Base-by-base conservation (phyloP, 2,329 filamentous ascomycete genomes). In the Fusarium annulatum region DNA sequence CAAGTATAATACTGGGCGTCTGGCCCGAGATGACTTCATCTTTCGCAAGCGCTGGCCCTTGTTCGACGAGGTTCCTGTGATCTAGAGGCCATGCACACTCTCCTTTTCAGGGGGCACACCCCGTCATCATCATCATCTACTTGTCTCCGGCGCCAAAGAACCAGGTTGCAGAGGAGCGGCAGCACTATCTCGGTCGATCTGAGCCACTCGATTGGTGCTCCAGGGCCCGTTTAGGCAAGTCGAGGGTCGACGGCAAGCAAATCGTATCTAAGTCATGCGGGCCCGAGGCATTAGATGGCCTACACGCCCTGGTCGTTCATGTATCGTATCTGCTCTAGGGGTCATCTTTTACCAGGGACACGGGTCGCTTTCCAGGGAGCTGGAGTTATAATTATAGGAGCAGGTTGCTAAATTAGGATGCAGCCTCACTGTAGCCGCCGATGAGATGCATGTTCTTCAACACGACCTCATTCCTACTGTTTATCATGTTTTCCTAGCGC, bases 361-460 rank as follows among this genome's bases (percentile, higher is more conserved):
- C 43, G 30, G 38, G 46, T 63, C 39, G 36, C 48, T 38, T 60
- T 51, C 58, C 49, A 48, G 61, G 57, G 55, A 46, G 43, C 56
- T 56, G 42, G 52, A 58, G 51, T 51, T 65, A 68, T 65, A 72
- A 69, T 59, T 74, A 61, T 72, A 74, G 71, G 59, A 72, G 61
- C 59, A 68, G 36, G 68, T 78, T 84, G 73, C 81, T 83, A 82
- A 81, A 80, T 78, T 80, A 79, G 80, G 81, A 73, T 69, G 70
- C 74, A 81, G 80, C 78, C 80, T 81, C 79, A 78, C 71, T 82
- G 81, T 79, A 82, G 77, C 79, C 77, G 73, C 76, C 75, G 52
- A 73, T 74, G 75, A 76, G 68, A 75, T 80, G 81, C 79, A 79
- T 67, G 42, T 74, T 69, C 69, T 77, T 76, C 75, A 76, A 70